Percentiles rank a stretch among this genome's conserved stretches.
Conservation (phyloP, 2,329 filamentous ascomycete species). For the Trichoderma semiorbis region DNA sequence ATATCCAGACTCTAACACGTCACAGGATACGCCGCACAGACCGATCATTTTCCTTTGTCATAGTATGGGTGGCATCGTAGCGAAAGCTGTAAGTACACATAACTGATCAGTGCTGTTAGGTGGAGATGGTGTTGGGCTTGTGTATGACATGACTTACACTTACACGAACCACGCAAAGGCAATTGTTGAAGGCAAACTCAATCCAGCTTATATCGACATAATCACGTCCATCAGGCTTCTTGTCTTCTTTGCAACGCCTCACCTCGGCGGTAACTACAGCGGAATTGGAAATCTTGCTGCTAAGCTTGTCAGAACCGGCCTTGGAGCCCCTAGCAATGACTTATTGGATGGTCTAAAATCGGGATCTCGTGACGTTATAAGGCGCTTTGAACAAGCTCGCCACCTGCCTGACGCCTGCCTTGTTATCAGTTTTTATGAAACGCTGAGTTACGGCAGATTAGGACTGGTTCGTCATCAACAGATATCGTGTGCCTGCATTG, state of each 20-base stretch:
- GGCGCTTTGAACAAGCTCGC: not conserved
- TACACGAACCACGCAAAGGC: no score
- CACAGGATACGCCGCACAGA: not conserved
- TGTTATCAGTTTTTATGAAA: constrained; percentile 10
- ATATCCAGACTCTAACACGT: not conserved
- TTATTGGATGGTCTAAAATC: not conserved
- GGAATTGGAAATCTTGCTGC: not conserved
- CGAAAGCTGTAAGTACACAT: no score
- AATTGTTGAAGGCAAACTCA: constrained; percentile 10
- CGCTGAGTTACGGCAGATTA: not conserved
- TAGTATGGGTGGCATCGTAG: constrained; percentile 20
- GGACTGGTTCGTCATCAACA: no score
- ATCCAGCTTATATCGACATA: constrained; percentile 8
- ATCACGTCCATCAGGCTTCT: not conserved
- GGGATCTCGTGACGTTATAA: constrained; percentile 5
- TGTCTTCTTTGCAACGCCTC: constrained; percentile 17
- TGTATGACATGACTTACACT: no score
- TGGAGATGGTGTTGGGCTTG: no score
- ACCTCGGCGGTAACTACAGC: constrained; percentile 7
- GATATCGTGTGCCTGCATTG: no score
- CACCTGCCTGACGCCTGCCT: constrained; percentile 2
- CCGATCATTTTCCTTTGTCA: constrained; percentile 19
- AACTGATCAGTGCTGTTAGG: no score
- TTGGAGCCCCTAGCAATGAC: not conserved
- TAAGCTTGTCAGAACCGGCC: not conserved